Evolutionary conservation across 202 grass and related monocot genomes (phyloP), one percentile per base, ranked within the genome.

Genomic region (Panicum hallii): DNA sequence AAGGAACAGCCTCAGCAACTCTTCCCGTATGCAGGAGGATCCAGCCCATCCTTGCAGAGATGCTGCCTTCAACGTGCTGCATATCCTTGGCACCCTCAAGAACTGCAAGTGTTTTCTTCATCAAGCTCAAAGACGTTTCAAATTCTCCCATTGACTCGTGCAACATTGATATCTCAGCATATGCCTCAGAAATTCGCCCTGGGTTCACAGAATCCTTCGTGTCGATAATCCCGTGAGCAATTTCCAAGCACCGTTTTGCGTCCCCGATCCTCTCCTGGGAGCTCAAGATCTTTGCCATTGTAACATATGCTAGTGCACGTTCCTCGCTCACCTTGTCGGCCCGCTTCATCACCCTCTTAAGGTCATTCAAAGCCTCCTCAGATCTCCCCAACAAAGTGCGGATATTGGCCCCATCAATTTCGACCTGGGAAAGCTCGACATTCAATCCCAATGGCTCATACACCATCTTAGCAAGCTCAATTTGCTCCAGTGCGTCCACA

Each of bases 21-120:
- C 84, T 89, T 44, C 86, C 61, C 9, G 86, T 91, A 42, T 83
- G 77, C 82, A 92, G 41, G 63, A 99, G 91, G 70, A 99, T 85
- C 86, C 90, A 96, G 32, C 97, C 97, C 71, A 99, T 78, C 73
- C 91, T 93, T 46, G 79, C 65, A 30, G 81, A 91, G 68, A 94
- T 80, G 52, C 91, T 94, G 28, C 91, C 95, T 44, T 89, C 85
- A 57, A 95, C 62, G 47, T 91, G 84, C 12, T 92, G 81, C 91
- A 82, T 83, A 66, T 89, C 89, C n/a, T 87, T 67, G 20, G 71
- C 63, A 46, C 77, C 84, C 71, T 88, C 63, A 10, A 90, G 66
- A 85, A 94, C 79, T 1, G 58, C 65, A 67, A 99, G 88, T 12
- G 84, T 87, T 88, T 81, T 92, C 70, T 89, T 99, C 91, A 94